Percentiles rank a stretch among this genome's conserved stretches.
Conservation (phyloP, 805 yeast species). For the Spathaspora sp. region DNA sequence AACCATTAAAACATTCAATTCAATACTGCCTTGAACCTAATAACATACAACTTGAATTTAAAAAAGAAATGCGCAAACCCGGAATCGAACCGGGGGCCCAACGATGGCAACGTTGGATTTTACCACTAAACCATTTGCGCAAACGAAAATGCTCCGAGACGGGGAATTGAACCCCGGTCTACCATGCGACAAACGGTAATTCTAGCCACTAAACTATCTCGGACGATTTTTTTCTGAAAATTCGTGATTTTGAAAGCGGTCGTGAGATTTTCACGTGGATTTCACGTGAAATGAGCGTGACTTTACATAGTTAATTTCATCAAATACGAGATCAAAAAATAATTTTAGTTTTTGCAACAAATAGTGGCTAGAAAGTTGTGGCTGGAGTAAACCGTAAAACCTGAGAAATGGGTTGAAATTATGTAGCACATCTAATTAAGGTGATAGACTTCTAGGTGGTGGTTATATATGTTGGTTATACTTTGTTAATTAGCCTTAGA, state of each 20-base stretch:
- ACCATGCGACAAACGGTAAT: conserved; percentile 21
- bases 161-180: conserved; percentile 22
- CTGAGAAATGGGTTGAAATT: too few relatives aligned
- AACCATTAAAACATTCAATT: background rate
- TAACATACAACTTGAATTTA: background rate
- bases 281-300: background rate
- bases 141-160: conserved; percentile 14
- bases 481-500: too few relatives aligned
- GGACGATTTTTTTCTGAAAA: conserved; percentile 5
- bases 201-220: conserved; percentile 20
- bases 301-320: background rate
- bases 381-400: too few relatives aligned
- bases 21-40: background rate
- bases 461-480: too few relatives aligned
- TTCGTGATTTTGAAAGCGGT: background rate
- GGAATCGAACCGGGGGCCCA: conserved; percentile 34
- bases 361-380: too few relatives aligned
- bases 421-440: too few relatives aligned
- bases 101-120: conserved; percentile 30
- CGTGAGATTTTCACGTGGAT: background rate
- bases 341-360: background rate
- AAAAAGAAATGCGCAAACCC: conserved; percentile 21
- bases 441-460: too few relatives aligned
- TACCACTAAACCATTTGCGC: conserved; percentile 26
- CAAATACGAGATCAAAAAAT: background rate